A percentile compares a stretch with the other conserved stretches of the same genome.
Conservation (phyloP, 306 rosid genomes). For the Glycine soja region DNA sequence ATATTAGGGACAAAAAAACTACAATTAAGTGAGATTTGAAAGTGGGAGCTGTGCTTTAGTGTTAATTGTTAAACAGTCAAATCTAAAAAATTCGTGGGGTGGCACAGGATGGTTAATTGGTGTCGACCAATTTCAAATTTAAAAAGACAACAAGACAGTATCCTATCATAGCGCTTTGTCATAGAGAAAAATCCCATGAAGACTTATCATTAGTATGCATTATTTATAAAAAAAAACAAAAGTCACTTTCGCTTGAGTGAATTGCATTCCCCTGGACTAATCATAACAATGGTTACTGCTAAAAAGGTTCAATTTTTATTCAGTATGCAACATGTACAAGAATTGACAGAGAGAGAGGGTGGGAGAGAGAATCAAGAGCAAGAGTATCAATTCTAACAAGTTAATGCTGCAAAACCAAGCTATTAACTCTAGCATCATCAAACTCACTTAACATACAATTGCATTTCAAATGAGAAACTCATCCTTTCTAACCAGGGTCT, state of each 20-base stretch:
- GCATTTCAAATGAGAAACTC: conserved; percentile 22
- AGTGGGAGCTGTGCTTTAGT: not conserved
- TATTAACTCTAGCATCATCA: not conserved
- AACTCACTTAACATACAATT: not conserved
- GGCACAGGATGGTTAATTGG: not conserved
- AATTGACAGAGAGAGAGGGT: not conserved
- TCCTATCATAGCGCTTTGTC: conserved; percentile 13
- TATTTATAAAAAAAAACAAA: conserved; percentile 21
- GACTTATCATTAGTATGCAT: conserved; percentile 27
- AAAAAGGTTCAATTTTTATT: conserved; percentile 22
- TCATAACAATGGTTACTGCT: conserved; percentile 13
- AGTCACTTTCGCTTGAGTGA: conserved; percentile 31
- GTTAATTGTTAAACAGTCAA: conserved; percentile 17
- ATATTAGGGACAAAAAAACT: not conserved
- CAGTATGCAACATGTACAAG: conserved; percentile 24
- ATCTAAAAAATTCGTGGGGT: not conserved
- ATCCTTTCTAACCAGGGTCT: not conserved
- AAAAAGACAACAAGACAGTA: conserved; percentile 34
- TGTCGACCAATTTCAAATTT: conserved; percentile 40
- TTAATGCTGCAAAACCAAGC: not conserved
- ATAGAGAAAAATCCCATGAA: conserved; percentile 21
- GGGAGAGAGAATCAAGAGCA: not conserved
- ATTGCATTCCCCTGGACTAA: conserved; percentile 37
- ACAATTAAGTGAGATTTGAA: conserved; percentile 7
- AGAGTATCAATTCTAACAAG: conserved; percentile 8